Evolutionary conservation across 2,329 filamentous ascomycete species (phyloP).

Genomic region (Aspergillus quadrilineatus): DNA sequence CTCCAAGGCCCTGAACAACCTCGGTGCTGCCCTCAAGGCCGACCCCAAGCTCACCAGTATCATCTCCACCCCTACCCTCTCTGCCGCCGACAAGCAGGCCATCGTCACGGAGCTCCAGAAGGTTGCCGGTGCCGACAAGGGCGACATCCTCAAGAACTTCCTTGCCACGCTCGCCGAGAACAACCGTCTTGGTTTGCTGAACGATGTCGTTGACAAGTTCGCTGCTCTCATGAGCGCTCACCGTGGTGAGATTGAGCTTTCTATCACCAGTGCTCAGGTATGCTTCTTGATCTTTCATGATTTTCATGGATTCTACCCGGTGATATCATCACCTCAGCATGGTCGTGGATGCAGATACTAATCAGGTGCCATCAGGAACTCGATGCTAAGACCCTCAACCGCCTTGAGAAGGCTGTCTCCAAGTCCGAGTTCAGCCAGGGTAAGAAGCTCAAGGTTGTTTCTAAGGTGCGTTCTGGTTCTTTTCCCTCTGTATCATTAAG

Average conservation of each 20-base stretch:
- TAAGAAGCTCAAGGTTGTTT: constrained; percentile 97
- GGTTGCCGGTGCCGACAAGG: constrained; percentile 69
- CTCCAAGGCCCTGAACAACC: constrained; percentile 72
- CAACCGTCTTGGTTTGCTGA: constrained; percentile 84
- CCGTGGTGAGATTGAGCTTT: constrained; percentile 89
- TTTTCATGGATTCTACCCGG: neutral
- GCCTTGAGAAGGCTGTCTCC: constrained; percentile 81
- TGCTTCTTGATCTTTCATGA: neutral
- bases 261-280: constrained; percentile 86
- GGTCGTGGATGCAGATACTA: neutral
- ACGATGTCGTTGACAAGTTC: constrained; percentile 85
- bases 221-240: constrained; percentile 80
- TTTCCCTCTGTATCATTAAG: constrained; percentile 13
- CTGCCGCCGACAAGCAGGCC: constrained; percentile 73
- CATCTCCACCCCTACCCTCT: constrained; percentile 78
- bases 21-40: constrained; percentile 71
- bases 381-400: constrained; percentile 79
- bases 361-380: constrained; percentile 59
- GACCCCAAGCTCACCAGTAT: constrained; percentile 78
- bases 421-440: constrained; percentile 88
- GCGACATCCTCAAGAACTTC: constrained; percentile 89
- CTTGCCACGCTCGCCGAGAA: constrained; percentile 87
- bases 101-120: constrained; percentile 88
- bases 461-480: constrained; percentile 71
- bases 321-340: too few species aligned